Base-by-base conservation (phyloP, 2,329 filamentous ascomycete species). In the Colletotrichum sp. region DNA sequence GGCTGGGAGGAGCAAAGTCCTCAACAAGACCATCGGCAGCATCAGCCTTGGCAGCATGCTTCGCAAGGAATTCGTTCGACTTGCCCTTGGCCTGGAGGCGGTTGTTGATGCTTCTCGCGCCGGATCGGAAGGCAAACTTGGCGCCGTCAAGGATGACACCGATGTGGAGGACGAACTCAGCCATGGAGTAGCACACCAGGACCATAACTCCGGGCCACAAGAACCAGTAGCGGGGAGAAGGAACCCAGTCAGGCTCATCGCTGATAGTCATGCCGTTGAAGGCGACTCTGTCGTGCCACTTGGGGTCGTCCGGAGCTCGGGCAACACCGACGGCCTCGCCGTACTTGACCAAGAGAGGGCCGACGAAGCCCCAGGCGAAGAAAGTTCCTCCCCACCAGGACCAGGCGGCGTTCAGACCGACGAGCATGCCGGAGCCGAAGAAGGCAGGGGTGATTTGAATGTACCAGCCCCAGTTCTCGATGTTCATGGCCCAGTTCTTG, bases 381-480 rank as follows among this genome's bases (percentile, higher is more conserved):
- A 92, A 84, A n/a, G 88, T 89, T 28, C 91, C 91, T 19, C 79
- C 84, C 77, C 89, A 90, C 86, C 91, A 91, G 4, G 90, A 92
- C 72, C 91, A 79, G 30, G 90, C 88, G 19, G 89, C 87, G 81
- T 92, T 93, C 75, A 86, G 86, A 72, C 83, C 84, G 32, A 87
- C 91, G 19, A 87, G 87, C 13, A 86, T 83, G 27, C 85, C 85
- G 30, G 84, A 92, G 15, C 91, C 91, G 77, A 92, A 90, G 83
- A 92, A 92, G 55, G 91, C 91, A 0, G 91, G 91, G 0, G 90
- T 92, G 77, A 87, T 88, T 78, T 92, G 90, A 65, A 92, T 84
- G 78, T 89, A 85, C 91, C 91, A 93, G 19, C 90, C 90, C 91
- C 91, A 93, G 84, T 89, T 91, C 82, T 92, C 90, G 22, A 90